Base-by-base conservation (phyloP, 345 rosid genomes). In the Gynandropsis gynandra region DNA sequence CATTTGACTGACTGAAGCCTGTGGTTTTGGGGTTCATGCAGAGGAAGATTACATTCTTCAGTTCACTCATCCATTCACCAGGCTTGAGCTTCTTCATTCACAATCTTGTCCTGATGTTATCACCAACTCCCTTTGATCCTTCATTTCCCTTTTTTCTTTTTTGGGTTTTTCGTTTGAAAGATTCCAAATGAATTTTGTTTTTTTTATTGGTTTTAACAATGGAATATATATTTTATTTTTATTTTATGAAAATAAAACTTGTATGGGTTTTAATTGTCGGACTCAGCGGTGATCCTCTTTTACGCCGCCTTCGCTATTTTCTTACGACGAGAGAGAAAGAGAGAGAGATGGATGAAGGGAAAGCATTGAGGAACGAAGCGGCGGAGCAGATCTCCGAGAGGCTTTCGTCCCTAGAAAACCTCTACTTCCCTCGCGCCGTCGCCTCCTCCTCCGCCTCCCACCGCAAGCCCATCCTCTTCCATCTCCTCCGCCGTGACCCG, bases 341-440 rank as follows among this genome's bases (percentile, higher is more conserved):
- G 34, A 40, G 16, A 54, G 51, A 61, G 11, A 45, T 43, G 58
- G 67, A 45, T 50, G 61, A 64, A 57, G 32, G 45, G 57, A 39
- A 16, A 49, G 42, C 68, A 20, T 9, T 49, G 45, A 58, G 42
- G 11, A 56, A 58, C 50, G 76, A 70, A 47, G 79, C 80, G 51
- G 81, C 58, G 55, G 88, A 80, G 54, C 77, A 54, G 57, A 87
- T 90, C 4, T 47, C 83, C 3, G 63, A 69, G 72, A 80, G 96
- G 72, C 75, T 87, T 1, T 90, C 96, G 4, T 65, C 64, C 15
- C 47, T 79, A 20, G 87, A 90, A 1, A 57, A 70, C 34, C 98
- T 90, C 53, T 90, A 90, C 68, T 90, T 79, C 65, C 98, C 98
- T 15, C 89, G 89, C 62, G 82, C 89, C 31, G 64, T 77, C 18